Evolutionary conservation across 1,139 yeast species (phyloP), one percentile per base, ranked within the genome.

Genomic region (Zygoascus meyerae): DNA sequence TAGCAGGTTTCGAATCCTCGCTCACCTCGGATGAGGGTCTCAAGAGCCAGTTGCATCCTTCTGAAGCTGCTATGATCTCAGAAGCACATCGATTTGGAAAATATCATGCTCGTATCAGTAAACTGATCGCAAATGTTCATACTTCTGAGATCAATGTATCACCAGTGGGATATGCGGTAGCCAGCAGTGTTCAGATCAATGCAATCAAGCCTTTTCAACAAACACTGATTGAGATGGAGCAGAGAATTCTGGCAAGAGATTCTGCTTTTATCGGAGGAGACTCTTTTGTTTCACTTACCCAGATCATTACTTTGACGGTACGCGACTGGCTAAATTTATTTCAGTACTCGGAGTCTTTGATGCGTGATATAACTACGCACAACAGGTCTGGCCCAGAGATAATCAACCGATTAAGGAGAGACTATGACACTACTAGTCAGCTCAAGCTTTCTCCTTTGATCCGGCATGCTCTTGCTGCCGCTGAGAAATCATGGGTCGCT

Each of bases 251-350:
- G n/a, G 41, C 39, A 16, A 40, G 44, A 15, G 59, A 57, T 37
- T 50, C 58, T 9, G 50, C 52, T 11, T 55, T 51, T 47, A 61
- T 57, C 12, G 62, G 60, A 15, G 61, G 61, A 4, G 52, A 56
- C 21, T 48, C 53, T 14, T 41, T 50, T 6, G 59, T 58, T 11
- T 49, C 61, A 1, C 41, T 57, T 28, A 48, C 60, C 9, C 45
- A 43, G 26, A 48, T 58, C 16, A 54, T 53, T 2, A 40, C 57
- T 3, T 46, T 54, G 31, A 52, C 59, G 1, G 53, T 53, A 3
- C 37, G 50, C 9, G 40, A 43, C 29, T 58, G 60, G 61, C 55
- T 54, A 29, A 45, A 55, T 11, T 48, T 54, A 37, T 52, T 58
- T 38, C 42, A 48, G 21, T 58, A 57, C 40, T 46, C 56, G 3